Conservation (phyloP, 2,329 filamentous ascomycete species). For the Stenocarpella maydis region DNA sequence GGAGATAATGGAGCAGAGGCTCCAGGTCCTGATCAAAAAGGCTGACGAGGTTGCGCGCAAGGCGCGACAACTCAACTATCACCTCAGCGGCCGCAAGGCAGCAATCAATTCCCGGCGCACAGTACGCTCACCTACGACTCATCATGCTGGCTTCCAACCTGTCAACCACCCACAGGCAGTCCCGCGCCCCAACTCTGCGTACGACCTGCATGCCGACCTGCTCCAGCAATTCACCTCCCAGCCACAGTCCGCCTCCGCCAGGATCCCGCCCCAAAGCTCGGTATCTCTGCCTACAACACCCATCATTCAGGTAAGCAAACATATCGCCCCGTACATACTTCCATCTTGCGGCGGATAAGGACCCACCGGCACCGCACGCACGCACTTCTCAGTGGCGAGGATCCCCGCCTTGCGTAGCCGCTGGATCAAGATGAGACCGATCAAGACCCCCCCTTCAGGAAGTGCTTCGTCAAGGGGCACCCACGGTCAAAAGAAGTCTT, state of each 20-base stretch:
- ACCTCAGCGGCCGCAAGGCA: conserved; percentile 76
- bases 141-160: conserved; percentile 49
- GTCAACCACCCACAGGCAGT: conserved; percentile 43
- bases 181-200: conserved; percentile 45
- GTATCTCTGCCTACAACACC: conserved; percentile 45
- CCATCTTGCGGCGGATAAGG: neutral
- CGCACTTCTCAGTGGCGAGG: neutral
- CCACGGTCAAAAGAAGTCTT: neutral
- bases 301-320: conserved; percentile 35
- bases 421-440: neutral
- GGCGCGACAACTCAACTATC: conserved; percentile 81
- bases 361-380: neutral
- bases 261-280: conserved; percentile 40
- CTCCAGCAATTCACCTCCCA: conserved; percentile 59
- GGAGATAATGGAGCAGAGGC: conserved; percentile 82
- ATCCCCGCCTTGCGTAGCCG: neutral
- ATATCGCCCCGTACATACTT: neutral
- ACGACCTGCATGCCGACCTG: conserved; percentile 62
- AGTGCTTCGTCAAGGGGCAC: neutral
- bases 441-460: too few species aligned
- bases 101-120: conserved; percentile 74
- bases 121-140: conserved; percentile 41
- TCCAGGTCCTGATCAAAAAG: conserved; percentile 79
- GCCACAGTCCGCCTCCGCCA: conserved; percentile 39
- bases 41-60: conserved; percentile 74